phyloP scores from a whole-genome alignment of 2,329 filamentous ascomycete species.

The Teratosphaeriaceae sp. region DNA sequence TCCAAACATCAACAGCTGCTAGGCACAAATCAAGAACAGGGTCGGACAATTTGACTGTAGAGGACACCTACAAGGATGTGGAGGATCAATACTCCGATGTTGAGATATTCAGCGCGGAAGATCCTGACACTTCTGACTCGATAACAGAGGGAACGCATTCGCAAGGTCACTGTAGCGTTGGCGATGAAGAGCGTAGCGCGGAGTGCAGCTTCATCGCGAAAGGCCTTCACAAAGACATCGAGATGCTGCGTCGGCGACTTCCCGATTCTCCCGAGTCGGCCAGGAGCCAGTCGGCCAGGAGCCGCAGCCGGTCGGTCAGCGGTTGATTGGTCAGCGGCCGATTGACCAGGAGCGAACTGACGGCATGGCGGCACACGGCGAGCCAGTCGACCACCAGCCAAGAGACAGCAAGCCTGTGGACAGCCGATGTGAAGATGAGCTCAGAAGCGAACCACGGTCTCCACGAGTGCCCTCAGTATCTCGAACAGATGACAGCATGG shows the following conservation, averaged over 20 bases:
- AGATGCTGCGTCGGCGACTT: neutral
- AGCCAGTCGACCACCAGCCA: neutral
- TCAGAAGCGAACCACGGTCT: neutral
- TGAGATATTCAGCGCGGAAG: neutral
- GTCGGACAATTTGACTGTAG: neutral
- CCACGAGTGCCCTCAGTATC: too few species aligned
- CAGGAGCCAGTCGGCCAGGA: neutral
- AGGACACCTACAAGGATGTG: neutral
- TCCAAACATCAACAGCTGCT: neutral
- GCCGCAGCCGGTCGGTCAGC: neutral
- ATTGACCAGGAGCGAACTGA: neutral
- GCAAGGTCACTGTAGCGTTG: neutral
- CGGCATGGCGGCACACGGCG: neutral
- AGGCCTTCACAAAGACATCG: neutral
- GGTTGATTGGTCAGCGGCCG: neutral
- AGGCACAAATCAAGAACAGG: neutral
- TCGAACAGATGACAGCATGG: too few species aligned
- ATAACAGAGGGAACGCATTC: neutral
- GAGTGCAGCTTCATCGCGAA: neutral
- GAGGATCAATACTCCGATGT: neutral
- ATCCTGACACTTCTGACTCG: neutral
- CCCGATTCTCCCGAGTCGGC: neutral
- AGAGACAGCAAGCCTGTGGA: conserved; percentile 1
- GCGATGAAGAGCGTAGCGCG: neutral
- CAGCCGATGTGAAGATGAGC: neutral